These are phyloP conservation scores for Candida multigemmis DNA, from an alignment of 805 yeast species.

Conservation along the genomic window DNA sequence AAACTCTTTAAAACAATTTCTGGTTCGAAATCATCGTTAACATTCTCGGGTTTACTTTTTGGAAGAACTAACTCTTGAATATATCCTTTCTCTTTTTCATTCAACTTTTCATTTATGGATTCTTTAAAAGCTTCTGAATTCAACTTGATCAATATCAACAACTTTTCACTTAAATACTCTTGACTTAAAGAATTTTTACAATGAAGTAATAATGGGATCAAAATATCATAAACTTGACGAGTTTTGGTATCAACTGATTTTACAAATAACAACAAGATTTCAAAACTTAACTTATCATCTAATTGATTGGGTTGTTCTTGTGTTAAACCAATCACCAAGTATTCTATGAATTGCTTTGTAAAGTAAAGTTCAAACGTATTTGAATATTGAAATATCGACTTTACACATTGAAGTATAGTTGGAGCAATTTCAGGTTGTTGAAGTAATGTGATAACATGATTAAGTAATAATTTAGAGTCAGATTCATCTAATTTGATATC, in stretches of 20 bases:
- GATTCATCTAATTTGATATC: conserved; percentile 14
- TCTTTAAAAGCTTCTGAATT: conserved; percentile 40
- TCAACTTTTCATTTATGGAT: conserved; percentile 30
- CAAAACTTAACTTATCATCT: conserved; percentile 28
- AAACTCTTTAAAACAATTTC: conserved; percentile 16
- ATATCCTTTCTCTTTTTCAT: conserved; percentile 27
- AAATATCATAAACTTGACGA: conserved; percentile 18
- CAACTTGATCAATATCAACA: conserved; percentile 37
- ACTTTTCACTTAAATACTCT: conserved; percentile 35
- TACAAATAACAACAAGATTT: conserved; percentile 38
- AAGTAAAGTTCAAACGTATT: conserved; percentile 16
- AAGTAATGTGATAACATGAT: conserved; percentile 15
- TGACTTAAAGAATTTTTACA: conserved; percentile 8
- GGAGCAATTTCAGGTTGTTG: conserved; percentile 11
- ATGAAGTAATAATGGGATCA: conserved; percentile 28
- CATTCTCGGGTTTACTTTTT: conserved; percentile 9
- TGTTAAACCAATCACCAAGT: conserved; percentile 23
- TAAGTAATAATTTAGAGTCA: conserved; percentile 13
- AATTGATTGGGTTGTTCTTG: conserved; percentile 5
- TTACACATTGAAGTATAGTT: conserved; percentile 47
- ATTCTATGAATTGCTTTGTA: conserved; percentile 38
- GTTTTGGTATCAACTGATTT: conserved; percentile 22
- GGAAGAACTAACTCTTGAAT: conserved; percentile 39
- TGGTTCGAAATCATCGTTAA: conserved; percentile 2
- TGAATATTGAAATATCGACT: conserved; percentile 38